Evolutionary conservation across 2,329 filamentous ascomycete species (phyloP), one percentile per base, ranked within the genome.

Genomic region (Botrytis hyacinthi): DNA sequence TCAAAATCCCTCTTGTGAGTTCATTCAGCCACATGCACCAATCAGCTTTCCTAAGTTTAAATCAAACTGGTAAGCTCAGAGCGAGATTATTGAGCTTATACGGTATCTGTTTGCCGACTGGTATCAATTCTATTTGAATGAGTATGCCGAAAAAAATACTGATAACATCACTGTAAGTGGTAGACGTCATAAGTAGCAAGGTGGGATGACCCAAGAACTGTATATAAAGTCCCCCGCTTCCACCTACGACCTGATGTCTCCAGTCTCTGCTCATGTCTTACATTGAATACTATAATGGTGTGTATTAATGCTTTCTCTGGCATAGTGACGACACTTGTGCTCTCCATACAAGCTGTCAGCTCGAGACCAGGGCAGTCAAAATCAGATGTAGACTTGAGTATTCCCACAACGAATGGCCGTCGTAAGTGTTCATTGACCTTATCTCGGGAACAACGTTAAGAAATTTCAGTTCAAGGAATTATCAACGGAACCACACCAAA

Each of bases 21-120:
- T n/a, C n/a, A n/a, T n/a, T n/a, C n/a, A n/a, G n/a, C n/a, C n/a
- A n/a, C n/a, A n/a, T n/a, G n/a, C n/a, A n/a, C n/a, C n/a, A n/a
- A 54, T n/a, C 22, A 14, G 2, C 12, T n/a, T 14, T 14, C 6
- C 12, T 12, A 16, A 16, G 12, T 48, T 26, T 14, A 4, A 14
- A n/a, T 51, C 48, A n/a, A 1, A n/a, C 26, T 1, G 48, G 2
- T n/a, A 16, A 54, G 48, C 5, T n/a, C 1, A 54, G 26, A n/a
- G 26, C 12, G 12, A n/a, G 26, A 0, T 0, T 1, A 54, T n/a
- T n/a, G 1, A 54, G 48, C 3, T n/a, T n/a, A 4, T 14, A 54
- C 1, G 10, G 5, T 51, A 2, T n/a, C 5, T n/a, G 2, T n/a
- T n/a, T 16, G 0, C n/a, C 7, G 48, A 54, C 26, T n/a, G 0